Evolutionary conservation across 140 eudicot genomes (phyloP).

Genomic region (Erigeron philadelphicus): DNA sequence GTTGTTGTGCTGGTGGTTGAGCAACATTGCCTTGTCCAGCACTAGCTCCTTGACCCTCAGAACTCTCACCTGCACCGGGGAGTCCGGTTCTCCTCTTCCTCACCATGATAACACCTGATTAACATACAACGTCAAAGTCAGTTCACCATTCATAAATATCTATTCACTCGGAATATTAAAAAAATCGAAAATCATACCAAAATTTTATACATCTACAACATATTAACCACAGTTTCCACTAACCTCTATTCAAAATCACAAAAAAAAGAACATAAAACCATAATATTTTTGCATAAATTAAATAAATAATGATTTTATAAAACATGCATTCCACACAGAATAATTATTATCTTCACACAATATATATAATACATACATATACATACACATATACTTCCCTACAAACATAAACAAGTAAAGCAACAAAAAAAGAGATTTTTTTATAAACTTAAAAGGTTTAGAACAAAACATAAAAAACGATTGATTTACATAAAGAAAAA

Average conservation of each 20-base stretch:
- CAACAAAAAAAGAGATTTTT: background rate
- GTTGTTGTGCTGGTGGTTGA: conserved; percentile 25
- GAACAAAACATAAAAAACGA: background rate
- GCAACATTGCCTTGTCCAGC: conserved; percentile 28
- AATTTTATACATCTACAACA: background rate
- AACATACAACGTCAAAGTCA: conserved; percentile 10
- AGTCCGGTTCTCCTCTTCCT: conserved; percentile 63
- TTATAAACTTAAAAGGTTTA: conserved; percentile 21
- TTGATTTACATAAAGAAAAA: no score
- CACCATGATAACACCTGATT: conserved; percentile 52
- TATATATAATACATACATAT: background rate
- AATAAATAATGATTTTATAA: no score
- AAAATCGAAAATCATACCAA: background rate
- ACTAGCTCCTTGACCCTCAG: conserved; percentile 43
- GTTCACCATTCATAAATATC: background rate
- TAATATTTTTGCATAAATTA: no score
- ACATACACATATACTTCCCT: background rate
- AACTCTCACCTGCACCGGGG: conserved; percentile 41
- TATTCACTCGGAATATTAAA: background rate
- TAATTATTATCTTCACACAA: background rate
- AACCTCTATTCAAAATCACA: no score
- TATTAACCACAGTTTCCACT: no score
- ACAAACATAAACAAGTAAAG: background rate
- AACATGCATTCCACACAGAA: no score
- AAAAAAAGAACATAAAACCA: no score